Evolutionary conservation across 2,329 filamentous ascomycete species (phyloP).

Genomic region (Shiraia sp.): DNA sequence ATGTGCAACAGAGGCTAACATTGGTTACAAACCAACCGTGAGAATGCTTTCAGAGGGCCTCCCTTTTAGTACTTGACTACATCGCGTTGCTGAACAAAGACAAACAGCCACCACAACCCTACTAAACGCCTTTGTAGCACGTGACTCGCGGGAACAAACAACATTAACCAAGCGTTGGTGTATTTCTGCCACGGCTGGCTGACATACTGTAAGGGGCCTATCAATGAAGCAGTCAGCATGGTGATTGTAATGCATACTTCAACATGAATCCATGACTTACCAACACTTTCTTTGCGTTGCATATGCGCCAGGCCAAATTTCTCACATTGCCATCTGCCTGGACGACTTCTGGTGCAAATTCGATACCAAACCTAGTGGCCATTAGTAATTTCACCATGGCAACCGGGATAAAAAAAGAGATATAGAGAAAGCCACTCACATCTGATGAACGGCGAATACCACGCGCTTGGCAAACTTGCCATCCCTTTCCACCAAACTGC

Average conservation of each 20-base stretch:
- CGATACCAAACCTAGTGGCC: slow-evolving; percentile 73
- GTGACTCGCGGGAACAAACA: no score
- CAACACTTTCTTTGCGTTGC: slow-evolving; percentile 92
- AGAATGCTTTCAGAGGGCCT: no score
- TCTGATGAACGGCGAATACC: slow-evolving; percentile 91
- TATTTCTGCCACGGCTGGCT: slow-evolving; percentile 46
- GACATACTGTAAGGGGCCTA: slow-evolving; percentile 56
- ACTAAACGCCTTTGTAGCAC: no score
- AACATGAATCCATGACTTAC: slow-evolving; percentile 57
- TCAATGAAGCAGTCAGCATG: slow-evolving; percentile 6
- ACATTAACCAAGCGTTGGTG: slow-evolving; percentile 34
- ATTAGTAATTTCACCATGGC: no score
- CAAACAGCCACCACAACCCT: background rate
- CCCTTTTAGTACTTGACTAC: no score
- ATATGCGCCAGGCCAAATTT: slow-evolving; percentile 92
- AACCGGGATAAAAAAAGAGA: no score
- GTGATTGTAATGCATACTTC: background rate
- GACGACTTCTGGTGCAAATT: slow-evolving; percentile 91
- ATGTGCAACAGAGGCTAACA: no score
- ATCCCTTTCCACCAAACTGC: slow-evolving; percentile 80
- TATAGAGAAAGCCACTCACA: slow-evolving; percentile 68
- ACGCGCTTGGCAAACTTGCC: slow-evolving; percentile 87
- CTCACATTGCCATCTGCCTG: slow-evolving; percentile 87
- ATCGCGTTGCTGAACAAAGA: background rate
- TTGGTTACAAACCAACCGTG: no score